phyloP scores from a whole-genome alignment of 768 basidiomycete genomes.

The Sistotremastrum niveocremeum region DNA sequence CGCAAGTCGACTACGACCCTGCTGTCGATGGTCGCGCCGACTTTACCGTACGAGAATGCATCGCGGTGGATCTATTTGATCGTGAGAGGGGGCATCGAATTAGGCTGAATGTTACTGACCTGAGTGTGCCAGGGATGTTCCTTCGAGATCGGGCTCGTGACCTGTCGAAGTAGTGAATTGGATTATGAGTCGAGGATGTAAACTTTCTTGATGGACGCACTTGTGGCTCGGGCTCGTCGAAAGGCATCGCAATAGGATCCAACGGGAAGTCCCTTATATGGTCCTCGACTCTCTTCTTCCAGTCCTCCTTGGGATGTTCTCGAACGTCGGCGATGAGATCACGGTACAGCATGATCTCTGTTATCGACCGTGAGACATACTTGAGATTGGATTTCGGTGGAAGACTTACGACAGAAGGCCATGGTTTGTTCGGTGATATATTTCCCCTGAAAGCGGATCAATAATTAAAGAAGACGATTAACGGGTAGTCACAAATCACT shows the following conservation, averaged over 20 bases:
- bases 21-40: slow-evolving; percentile 16
- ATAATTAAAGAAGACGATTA: neutral
- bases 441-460: slow-evolving; percentile 3
- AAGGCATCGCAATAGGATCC: slow-evolving; percentile 12
- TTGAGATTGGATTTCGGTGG: neutral
- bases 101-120: too few relatives aligned
- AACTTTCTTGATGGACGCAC: slow-evolving; percentile 10
- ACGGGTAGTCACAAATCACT: too few relatives aligned
- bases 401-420: neutral
- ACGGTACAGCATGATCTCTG: neutral
- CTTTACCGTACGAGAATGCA: slow-evolving; percentile 23
- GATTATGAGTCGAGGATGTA: too few relatives aligned
- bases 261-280: slow-evolving; percentile 8
- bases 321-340: neutral
- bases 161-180: neutral
- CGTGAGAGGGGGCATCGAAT: too few relatives aligned
- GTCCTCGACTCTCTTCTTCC: slow-evolving; percentile 9
- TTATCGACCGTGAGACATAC: neutral
- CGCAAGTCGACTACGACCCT: slow-evolving; percentile 21
- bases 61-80: slow-evolving; percentile 23
- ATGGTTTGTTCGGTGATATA: slow-evolving; percentile 13
- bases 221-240: slow-evolving; percentile 21
- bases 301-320: slow-evolving; percentile 4
- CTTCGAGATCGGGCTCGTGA: neutral
- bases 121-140: slow-evolving; percentile 19